Evolutionary conservation across 2,329 filamentous ascomycete genomes (phyloP).

Genomic region (Claviceps maximensis): DNA sequence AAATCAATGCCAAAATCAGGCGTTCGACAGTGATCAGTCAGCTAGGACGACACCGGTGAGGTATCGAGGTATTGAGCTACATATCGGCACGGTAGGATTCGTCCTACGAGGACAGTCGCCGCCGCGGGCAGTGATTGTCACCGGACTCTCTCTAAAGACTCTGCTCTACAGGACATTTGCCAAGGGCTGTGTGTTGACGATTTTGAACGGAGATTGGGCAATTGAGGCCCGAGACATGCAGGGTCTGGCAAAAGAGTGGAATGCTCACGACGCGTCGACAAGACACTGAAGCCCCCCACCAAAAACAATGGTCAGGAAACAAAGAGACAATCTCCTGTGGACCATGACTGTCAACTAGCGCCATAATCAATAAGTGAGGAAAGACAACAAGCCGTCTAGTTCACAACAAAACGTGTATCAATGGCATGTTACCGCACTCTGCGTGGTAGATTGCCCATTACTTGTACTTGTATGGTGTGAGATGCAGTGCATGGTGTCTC

Average conservation of each 20-base stretch:
- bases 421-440: slow-evolving; percentile 1
- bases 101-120: not conserved
- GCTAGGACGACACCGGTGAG: not conserved
- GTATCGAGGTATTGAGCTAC: not conserved
- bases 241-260: not conserved
- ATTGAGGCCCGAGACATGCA: not conserved
- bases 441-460: not conserved
- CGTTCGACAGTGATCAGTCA: not conserved
- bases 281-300: not conserved
- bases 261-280: not conserved
- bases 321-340: too few relatives aligned
- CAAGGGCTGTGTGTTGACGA: not conserved
- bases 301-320: too few relatives aligned
- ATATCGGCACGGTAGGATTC: not conserved
- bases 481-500: not conserved
- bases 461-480: not conserved
- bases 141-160: not conserved
- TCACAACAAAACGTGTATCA: not conserved
- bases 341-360: not conserved
- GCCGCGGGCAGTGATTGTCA: not conserved
- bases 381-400: not conserved
- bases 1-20: not conserved
- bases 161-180: not conserved
- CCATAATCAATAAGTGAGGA: not conserved
- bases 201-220: not conserved